These are phyloP conservation scores for Actinomortierella ambigua DNA, from an alignment of 371 early-diverging fungal genomes.

Conservation along the genomic window DNA sequence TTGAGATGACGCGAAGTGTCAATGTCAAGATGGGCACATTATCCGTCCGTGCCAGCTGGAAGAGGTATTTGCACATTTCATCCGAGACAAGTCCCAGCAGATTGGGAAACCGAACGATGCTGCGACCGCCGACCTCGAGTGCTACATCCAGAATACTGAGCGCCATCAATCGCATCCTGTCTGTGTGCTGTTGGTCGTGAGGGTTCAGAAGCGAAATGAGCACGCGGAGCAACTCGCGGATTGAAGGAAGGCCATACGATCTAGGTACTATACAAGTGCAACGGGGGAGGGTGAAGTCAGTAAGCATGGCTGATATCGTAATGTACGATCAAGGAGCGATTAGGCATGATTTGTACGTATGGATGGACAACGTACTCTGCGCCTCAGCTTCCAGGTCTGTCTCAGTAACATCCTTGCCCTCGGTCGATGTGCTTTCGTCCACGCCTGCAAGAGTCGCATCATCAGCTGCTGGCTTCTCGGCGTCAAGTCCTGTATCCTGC, in stretches of 20 bases:
- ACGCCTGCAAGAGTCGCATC: neutral
- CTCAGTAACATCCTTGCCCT: conserved; percentile 9
- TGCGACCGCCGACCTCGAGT: conserved; percentile 84
- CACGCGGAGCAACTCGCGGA: conserved; percentile 88
- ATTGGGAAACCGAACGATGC: conserved; percentile 71
- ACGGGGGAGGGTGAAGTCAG: neutral
- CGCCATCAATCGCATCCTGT: conserved; percentile 90
- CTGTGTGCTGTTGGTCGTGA: conserved; percentile 88
- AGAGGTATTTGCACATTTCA: conserved; percentile 85
- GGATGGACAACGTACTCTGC: conserved; percentile 6
- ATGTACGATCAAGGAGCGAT: neutral
- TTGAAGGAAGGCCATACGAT: conserved; percentile 84
- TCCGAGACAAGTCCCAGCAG: conserved; percentile 78
- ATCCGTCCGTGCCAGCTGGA: conserved; percentile 74
- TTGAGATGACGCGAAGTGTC: conserved; percentile 68
- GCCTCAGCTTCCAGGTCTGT: conserved; percentile 15
- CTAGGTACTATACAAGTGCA: conserved; percentile 42
- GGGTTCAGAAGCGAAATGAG: conserved; percentile 91
- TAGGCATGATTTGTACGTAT: neutral
- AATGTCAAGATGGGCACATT: conserved; percentile 64
- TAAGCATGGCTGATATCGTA: too few species aligned
- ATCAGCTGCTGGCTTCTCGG: neutral
- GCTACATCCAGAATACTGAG: conserved; percentile 79
- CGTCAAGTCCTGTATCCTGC: conserved; percentile 9
- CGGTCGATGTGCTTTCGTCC: conserved; percentile 11